Evolutionary conservation across 345 rosid species (phyloP).

Genomic region (Excoecaria cochinchinensis): DNA sequence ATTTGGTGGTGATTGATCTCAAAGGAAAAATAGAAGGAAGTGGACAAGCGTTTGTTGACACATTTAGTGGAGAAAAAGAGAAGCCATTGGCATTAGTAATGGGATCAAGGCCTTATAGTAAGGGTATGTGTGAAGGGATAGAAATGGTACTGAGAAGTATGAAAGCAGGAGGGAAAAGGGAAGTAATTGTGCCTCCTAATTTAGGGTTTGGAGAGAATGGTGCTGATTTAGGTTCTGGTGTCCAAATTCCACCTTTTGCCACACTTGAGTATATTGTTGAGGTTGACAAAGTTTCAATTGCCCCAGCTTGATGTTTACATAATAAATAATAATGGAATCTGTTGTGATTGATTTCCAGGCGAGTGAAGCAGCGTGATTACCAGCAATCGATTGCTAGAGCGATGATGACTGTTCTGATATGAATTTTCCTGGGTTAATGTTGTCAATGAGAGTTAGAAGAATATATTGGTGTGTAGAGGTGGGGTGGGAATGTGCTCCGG

Average conservation of each 20-base stretch:
- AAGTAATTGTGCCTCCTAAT: constrained; percentile 65
- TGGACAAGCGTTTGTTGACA: constrained; percentile 63
- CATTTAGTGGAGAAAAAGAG: constrained; percentile 50
- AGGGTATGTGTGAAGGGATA: constrained; percentile 81
- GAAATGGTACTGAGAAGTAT: constrained; percentile 68
- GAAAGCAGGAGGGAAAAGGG: constrained; percentile 86
- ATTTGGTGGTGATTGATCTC: constrained; percentile 76
- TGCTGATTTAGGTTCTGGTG: constrained; percentile 57
- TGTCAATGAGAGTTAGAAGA: too few relatives aligned
- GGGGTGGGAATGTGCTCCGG: too few relatives aligned
- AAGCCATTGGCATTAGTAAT: constrained; percentile 71
- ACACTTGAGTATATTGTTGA: constrained; percentile 73
- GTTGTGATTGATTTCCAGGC: too few relatives aligned
- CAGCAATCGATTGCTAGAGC: too few relatives aligned
- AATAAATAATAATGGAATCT: neutral
- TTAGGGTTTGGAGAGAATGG: constrained; percentile 79
- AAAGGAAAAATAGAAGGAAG: constrained; percentile 62
- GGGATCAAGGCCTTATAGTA: constrained; percentile 79
- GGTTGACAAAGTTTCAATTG: constrained; percentile 82
- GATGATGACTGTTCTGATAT: too few relatives aligned
- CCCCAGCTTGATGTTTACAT: constrained; percentile 59
- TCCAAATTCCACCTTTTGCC: constrained; percentile 64
- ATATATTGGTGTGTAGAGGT: too few relatives aligned
- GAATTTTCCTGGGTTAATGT: too few relatives aligned
- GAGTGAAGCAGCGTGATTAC: too few relatives aligned